Evolutionary conservation across 305 asterid species (phyloP), one percentile per base, ranked within the genome.

Genomic region (Rubia balearica): DNA sequence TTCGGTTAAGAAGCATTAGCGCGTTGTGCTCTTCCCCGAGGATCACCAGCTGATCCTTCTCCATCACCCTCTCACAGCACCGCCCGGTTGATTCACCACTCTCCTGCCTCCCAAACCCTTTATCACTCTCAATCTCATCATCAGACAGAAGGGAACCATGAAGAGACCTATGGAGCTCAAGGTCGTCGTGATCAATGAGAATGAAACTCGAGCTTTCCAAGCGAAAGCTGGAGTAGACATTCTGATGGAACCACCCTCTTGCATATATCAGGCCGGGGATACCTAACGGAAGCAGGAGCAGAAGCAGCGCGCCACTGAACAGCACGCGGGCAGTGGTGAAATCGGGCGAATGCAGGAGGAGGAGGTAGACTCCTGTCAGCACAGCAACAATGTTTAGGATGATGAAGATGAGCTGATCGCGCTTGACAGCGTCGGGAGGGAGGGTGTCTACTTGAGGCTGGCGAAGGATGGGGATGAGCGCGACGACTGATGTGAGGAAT

Each of bases 21-120:
- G 88, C 89, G 6, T 65, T 74, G 42, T 92, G 98, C 76, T 92
- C 98, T 76, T 87, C 84, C 60, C 96, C 94, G 13, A 92, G 95
- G 85, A 86, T 83, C 42, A 60, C 53, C 67, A 89, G 73, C 71
- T 80, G 82, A 74, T 83, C 92, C 62, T 69, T 87, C 78, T 64
- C 76, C 62, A 88, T 71, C 12, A 88, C 62, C 13, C 49, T 63
- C 61, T 55, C 72, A 49, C 91, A 82, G 70, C 85, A 77, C 12
- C 85, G 78, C 71, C 71, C 80, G 41, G 55, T 70, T 61, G 61
- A 67, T 71, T 65, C 76, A 3, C 33, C 51, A 27, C 63, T 68
- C 40, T 67, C 75, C 71, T 81, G 78, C 40, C 48, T 66, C 43
- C 65, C 70, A 6, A 80, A 30, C 57, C 61, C 77, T 59, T 70